phyloP scores from a whole-genome alignment of 1,139 yeast species.

The Magnusiomyces suaveolens region DNA sequence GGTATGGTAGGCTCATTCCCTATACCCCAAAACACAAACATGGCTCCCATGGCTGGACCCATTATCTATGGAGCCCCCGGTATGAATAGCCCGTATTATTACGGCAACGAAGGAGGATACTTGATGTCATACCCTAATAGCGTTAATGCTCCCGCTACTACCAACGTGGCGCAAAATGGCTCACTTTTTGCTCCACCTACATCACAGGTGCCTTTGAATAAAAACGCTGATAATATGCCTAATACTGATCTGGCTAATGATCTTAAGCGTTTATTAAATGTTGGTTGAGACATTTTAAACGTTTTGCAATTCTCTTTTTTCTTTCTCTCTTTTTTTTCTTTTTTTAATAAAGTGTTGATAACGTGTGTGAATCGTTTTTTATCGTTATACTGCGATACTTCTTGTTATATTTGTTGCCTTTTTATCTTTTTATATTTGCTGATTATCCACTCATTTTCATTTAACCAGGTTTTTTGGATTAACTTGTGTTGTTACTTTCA shows the following conservation, averaged over 20 bases:
- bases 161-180: conserved; percentile 17
- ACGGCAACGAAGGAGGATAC: background rate
- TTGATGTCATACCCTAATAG: background rate
- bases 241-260: conserved; percentile 1
- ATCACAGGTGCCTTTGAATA: conserved; percentile 13
- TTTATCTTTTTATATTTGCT: no score
- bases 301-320: background rate
- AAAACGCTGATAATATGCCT: background rate
- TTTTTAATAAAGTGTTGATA: no score
- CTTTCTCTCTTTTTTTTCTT: background rate
- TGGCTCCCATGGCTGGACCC: background rate
- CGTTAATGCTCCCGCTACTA: conserved; percentile 1
- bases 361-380: background rate
- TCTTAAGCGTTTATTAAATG: conserved; percentile 1
- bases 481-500: no score
- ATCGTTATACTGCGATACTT: background rate
- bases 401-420: no score
- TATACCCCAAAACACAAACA: background rate
- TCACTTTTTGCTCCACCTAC: conserved; percentile 16
- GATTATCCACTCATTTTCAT: no score
- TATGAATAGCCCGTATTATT: background rate
- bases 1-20: conserved; percentile 1
- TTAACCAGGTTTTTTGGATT: no score
- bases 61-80: background rate
- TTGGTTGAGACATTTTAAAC: conserved; percentile 2